Evolutionary conservation across 805 yeast genomes (phyloP).

Genomic region (Pichia californica): DNA sequence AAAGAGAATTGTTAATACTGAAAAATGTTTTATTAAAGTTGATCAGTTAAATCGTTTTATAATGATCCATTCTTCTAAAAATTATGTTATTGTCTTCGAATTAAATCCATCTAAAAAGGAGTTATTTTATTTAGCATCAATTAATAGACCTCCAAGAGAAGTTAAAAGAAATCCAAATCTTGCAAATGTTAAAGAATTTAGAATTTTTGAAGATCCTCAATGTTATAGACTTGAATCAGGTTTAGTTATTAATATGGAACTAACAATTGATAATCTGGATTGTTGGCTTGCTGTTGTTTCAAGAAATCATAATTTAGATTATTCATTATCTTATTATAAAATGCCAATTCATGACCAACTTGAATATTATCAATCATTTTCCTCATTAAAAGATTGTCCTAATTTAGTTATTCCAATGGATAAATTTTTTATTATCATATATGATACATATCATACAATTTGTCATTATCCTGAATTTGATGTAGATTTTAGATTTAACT

Average conservation of each 20-base stretch:
- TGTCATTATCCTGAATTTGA: constrained; percentile 13
- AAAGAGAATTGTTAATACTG: constrained; percentile 7
- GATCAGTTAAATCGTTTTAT: constrained; percentile 18
- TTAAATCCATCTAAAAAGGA: constrained; percentile 17
- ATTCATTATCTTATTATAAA: constrained; percentile 14
- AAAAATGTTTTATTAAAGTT: constrained; percentile 18
- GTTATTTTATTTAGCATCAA: constrained; percentile 14
- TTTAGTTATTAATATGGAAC: constrained; percentile 12
- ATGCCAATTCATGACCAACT: constrained; percentile 4
- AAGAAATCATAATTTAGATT: constrained; percentile 16
- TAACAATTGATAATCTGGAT: constrained; percentile 2
- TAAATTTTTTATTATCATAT: constrained; percentile 14
- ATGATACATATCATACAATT: constrained; percentile 15
- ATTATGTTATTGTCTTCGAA: constrained; percentile 17
- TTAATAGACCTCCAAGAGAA: constrained; percentile 14
- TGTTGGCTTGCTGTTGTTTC: constrained; percentile 13
- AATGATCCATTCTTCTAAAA: constrained; percentile 15
- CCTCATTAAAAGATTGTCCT: constrained; percentile 13
- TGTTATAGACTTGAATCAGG: constrained; percentile 13
- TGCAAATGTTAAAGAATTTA: constrained; percentile 8
- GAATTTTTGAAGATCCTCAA: constrained; percentile 16
- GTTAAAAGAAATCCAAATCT: constrained; percentile 14
- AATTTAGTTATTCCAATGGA: constrained; percentile 13
- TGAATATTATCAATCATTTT: neutral
- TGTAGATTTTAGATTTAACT: neutral